phyloP scores from a whole-genome alignment of 2,329 filamentous ascomycete genomes.

The Reticulascus tulasneorum region DNA sequence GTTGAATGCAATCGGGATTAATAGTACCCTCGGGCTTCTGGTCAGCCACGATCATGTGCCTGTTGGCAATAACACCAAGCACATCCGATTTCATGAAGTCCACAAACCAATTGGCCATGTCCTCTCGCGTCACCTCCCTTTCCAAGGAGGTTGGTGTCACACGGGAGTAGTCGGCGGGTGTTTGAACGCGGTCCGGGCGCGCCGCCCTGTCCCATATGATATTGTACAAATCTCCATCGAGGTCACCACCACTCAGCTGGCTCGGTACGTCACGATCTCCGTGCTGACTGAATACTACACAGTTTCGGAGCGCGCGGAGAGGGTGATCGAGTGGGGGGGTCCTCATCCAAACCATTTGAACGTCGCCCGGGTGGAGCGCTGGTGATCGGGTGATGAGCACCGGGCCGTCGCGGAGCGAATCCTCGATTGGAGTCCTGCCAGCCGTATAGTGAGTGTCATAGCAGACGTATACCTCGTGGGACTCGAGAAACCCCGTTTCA shows the following conservation, averaged over 20 bases:
- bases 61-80: constrained; percentile 60
- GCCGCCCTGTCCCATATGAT: constrained; percentile 66
- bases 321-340: constrained; percentile 58
- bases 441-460: constrained; percentile 24
- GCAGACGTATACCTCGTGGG: constrained; percentile 65
- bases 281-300: constrained; percentile 71
- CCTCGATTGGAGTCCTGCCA: constrained; percentile 17
- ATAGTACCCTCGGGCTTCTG: constrained; percentile 46
- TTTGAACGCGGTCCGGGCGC: constrained; percentile 35
- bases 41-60: constrained; percentile 64
- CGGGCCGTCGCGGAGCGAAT: constrained; percentile 27
- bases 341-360: constrained; percentile 62
- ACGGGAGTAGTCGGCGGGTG: constrained; percentile 67
- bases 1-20: constrained; percentile 43
- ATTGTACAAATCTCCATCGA: constrained; percentile 80
- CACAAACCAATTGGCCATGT: constrained; percentile 81
- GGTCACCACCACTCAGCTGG: constrained; percentile 73
- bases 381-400: constrained; percentile 75
- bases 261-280: constrained; percentile 73
- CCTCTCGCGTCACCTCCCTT: constrained; percentile 52
- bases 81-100: constrained; percentile 67
- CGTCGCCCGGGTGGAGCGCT: constrained; percentile 76
- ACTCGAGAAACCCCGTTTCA: constrained; percentile 64
- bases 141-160: constrained; percentile 54
- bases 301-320: constrained; percentile 62